Evolutionary conservation across 345 rosid genomes (phyloP), one percentile per base, ranked within the genome.

Genomic region (Eucalyptus polybractea): DNA sequence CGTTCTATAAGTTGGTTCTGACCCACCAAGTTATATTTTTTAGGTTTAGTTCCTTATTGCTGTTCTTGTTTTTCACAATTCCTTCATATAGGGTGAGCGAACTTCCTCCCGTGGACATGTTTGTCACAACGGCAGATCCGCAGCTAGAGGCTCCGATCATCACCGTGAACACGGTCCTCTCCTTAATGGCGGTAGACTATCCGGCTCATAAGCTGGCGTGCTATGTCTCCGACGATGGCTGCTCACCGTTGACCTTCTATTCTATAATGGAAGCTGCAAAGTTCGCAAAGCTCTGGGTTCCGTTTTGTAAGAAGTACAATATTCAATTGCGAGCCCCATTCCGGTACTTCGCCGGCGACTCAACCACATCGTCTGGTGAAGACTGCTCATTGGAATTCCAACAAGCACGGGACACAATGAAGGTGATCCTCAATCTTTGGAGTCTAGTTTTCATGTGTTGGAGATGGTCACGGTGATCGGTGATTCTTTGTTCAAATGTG

Each of bases 201-300:
- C 96, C 96, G 44, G 92, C 92, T 10, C 83, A 92, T 50, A 94
- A 92, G 91, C 88, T 94, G 10, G 95, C 95, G 15, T 94, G 94
- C 91, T 95, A 93, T 80, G 94, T 95, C 2, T 95, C 96, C 1
- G 93, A 95, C 45, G 93, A 96, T 49, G 92, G 95, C 50, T 94
- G 96, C 90, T 97, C 99, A 14, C 91, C 93, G 87, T 88, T 94
- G 67, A 94, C 92, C 88, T 95, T 91, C 90, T 93, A 93, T 60
- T 93, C 98, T 88, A 91, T 96, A 9, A 87, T 93, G 85, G 95
- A 96, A 90, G 95, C 96, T 21, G 93, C 92, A 1, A 95, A 90
- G 49, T 96, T 95, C 42, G 96, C 97, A 5, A 92, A 92, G 93
- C 91, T 91, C 53, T 97, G 98, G 99, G 96, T 95, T 51, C 96